Conservation (phyloP, 305 asterid genomes). For the Withania somnifera region DNA sequence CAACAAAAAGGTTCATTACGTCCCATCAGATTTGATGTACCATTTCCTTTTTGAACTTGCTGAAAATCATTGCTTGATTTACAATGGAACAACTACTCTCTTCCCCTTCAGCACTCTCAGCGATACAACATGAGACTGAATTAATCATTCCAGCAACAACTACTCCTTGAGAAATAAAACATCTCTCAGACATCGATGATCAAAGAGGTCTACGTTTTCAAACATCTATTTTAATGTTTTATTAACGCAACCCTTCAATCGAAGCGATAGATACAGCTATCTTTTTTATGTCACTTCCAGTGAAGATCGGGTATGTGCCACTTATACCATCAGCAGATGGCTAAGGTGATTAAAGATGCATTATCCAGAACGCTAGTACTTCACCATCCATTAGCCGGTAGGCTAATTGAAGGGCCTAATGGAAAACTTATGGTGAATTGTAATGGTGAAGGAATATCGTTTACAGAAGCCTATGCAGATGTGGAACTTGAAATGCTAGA, state of each 20-base stretch:
- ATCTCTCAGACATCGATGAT: conserved; percentile 6
- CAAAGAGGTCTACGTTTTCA: background rate
- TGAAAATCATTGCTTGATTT: too few species aligned
- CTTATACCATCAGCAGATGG: too few species aligned
- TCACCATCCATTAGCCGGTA: conserved; percentile 16
- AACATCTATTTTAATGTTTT: background rate
- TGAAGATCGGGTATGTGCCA: too few species aligned
- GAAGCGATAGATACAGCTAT: conserved; percentile 7
- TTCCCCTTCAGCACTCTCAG: background rate
- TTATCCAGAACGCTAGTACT: conserved; percentile 6
- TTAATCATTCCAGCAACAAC: background rate
- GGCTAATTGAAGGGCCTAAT: conserved; percentile 8
- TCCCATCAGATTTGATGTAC: background rate
- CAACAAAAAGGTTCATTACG: background rate
- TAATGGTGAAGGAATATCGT: too few species aligned
- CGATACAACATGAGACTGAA: background rate
- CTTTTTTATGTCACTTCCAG: too few species aligned
- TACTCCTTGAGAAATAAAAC: background rate
- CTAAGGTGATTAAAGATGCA: background rate
- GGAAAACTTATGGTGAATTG: background rate
- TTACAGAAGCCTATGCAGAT: too few species aligned
- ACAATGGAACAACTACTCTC: background rate
- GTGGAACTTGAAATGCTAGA: too few species aligned
- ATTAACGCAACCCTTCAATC: background rate
- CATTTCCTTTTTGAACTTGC: background rate